A percentile compares a stretch with the other conserved stretches of the same genome.
Conservation (phyloP, 2,329 filamentous ascomycete species). For the Monosporascus sp. region DNA sequence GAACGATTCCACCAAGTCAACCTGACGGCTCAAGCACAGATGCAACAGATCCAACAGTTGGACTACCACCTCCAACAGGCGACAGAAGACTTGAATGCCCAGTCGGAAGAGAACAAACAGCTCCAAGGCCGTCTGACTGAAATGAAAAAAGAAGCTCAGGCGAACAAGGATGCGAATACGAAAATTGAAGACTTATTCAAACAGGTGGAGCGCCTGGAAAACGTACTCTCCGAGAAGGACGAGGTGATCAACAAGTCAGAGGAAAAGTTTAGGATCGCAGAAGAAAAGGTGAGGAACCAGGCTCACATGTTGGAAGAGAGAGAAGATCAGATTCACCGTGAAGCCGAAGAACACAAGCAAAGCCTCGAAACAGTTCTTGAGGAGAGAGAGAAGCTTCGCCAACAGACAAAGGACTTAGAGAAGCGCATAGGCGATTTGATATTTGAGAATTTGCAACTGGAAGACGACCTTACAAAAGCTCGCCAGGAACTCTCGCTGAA, state of each 20-base stretch:
- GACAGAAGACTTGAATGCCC: conserved; percentile 1
- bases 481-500: conserved; percentile 23
- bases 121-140: conserved; percentile 7
- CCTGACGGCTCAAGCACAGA: conserved; percentile 2
- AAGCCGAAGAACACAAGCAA: conserved; percentile 10
- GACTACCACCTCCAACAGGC: conserved; percentile 6
- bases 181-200: conserved; percentile 6
- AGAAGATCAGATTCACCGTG: conserved; percentile 9
- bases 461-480: conserved; percentile 15
- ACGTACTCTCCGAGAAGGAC: conserved; percentile 12
- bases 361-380: conserved; percentile 24
- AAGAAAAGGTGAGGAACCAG: conserved; percentile 10
- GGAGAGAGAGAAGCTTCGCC: conserved; percentile 23
- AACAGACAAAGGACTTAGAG: conserved; percentile 20
- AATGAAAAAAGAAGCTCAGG: conserved; percentile 3
- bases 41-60: conserved; percentile 8
- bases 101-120: conserved; percentile 1
- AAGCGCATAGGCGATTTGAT: conserved; percentile 15
- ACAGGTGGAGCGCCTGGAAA: conserved; percentile 7
- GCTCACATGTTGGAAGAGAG: conserved; percentile 6
- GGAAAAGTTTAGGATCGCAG: conserved; percentile 6
- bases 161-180: conserved; percentile 4
- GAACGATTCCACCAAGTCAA: conserved; percentile 9
- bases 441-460: not conserved
- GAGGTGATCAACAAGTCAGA: conserved; percentile 4